Conservation (phyloP, 1,284 basidiomycete genomes). For the Dichomitus squalens region DNA sequence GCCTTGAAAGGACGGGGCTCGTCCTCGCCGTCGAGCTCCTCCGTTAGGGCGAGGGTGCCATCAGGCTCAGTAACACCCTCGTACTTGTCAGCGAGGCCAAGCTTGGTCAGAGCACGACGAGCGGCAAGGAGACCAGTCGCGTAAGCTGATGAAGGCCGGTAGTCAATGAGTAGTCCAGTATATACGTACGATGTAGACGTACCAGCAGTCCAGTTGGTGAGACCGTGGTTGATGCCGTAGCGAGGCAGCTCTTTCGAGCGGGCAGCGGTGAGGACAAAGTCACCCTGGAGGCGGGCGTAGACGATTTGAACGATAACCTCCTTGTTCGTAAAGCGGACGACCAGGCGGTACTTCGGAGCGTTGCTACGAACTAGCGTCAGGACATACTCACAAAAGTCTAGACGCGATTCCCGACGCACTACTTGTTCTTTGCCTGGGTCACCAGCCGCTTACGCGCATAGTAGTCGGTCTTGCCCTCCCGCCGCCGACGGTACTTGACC, state of each 20-base stretch:
- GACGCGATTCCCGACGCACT: slow-evolving; percentile 49
- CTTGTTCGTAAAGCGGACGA: slow-evolving; percentile 97
- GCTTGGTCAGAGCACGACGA: slow-evolving; percentile 93
- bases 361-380: slow-evolving; percentile 50
- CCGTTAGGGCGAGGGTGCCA: slow-evolving; percentile 83
- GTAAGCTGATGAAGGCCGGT: slow-evolving; percentile 65
- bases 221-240: slow-evolving; percentile 98
- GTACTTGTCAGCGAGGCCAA: slow-evolving; percentile 98
- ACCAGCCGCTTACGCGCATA: slow-evolving; percentile 97
- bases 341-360: slow-evolving; percentile 97
- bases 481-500: slow-evolving; percentile 93
- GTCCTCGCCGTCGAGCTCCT: slow-evolving; percentile 88
- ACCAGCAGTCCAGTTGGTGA: slow-evolving; percentile 99
- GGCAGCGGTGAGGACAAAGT: slow-evolving; percentile 89
- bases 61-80: slow-evolving; percentile 94
- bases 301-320: slow-evolving; percentile 92
- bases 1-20: slow-evolving; percentile 98
- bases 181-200: slow-evolving; percentile 17
- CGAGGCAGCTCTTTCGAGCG: slow-evolving; percentile 91
- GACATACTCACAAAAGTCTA: neutral
- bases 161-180: neutral
- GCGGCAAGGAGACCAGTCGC: slow-evolving; percentile 96
- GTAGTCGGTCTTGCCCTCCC: slow-evolving; percentile 99
- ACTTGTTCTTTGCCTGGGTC: slow-evolving; percentile 99
- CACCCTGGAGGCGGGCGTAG: slow-evolving; percentile 97